Evolutionary conservation across 2,329 filamentous ascomycete species (phyloP), one percentile per base, ranked within the genome.

Genomic region (Huntiella bhutanensis): DNA sequence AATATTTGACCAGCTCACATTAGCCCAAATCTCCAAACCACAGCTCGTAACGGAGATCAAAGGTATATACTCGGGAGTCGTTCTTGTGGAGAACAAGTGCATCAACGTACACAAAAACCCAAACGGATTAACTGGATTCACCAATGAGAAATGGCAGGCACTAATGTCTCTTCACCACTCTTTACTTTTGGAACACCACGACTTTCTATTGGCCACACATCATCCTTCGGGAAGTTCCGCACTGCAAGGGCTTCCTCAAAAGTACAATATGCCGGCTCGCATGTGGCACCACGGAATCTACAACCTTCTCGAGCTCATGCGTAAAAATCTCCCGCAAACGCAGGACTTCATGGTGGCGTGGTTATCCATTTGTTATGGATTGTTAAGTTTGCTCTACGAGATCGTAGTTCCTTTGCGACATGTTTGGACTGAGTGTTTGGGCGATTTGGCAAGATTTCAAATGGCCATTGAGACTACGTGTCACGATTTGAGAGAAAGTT

Each of bases 211-310:
- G 1, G 87, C 87, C 0, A 82, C 76, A 0, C 86, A 95, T 53
- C 86, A 96, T 55, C 87, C 85, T 0, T 80, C 78, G 0, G 83
- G 85, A 0, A 82, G 71, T 17, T 68, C 69, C 0, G 74, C 78
- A 0, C 58, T 96, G 0, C 69, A 73, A 3, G 66, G 74, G 0
- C 60, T 95, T 0, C 80, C 86, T 0, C 70, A 71, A 0, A 91
- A 91, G 51, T 94, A 94, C 54, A 77, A 77, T 0, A 95, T 96
- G 84, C 87, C 88, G 0, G 85, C 83, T 0, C 68, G 88, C 0
- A 91, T 96, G 82, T 96, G 91, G 91, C 71, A 84, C 0, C 83
- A 93, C 54, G 88, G 83, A 0, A 95, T 96, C 3, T 85, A 92
- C 56, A 78, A 76, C 0, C 91, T 91, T 48, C 66, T 93, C 0